Evolutionary conservation across 2,329 filamentous ascomycete species (phyloP).

Genomic region (Dothistroma septosporum): DNA sequence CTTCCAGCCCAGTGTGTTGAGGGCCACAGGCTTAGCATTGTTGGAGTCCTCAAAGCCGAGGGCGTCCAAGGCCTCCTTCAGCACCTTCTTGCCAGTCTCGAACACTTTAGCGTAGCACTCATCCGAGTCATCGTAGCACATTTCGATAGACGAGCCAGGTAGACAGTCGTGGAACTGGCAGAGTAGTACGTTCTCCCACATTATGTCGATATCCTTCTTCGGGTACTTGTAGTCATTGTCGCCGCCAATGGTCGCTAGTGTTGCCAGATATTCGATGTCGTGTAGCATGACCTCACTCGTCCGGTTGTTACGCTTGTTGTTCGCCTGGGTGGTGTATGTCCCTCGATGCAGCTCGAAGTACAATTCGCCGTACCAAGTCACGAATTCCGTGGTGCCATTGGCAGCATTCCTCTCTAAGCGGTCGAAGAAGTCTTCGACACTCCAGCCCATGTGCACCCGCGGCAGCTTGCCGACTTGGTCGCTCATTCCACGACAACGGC

Average conservation of each 20-base stretch:
- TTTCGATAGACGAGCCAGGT: slow-evolving; percentile 90
- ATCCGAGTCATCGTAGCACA: slow-evolving; percentile 96
- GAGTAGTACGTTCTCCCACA: slow-evolving; percentile 89
- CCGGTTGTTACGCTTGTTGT: slow-evolving; percentile 94
- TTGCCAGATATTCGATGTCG: slow-evolving; percentile 83
- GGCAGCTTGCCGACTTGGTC: slow-evolving; percentile 80
- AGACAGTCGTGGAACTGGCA: slow-evolving; percentile 98
- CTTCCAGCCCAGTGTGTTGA: slow-evolving; percentile 87
- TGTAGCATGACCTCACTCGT: slow-evolving; percentile 79
- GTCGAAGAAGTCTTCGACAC: slow-evolving; percentile 92
- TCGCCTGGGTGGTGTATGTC: slow-evolving; percentile 85
- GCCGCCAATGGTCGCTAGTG: slow-evolving; percentile 72
- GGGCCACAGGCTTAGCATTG: slow-evolving; percentile 52
- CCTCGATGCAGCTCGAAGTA: slow-evolving; percentile 97
- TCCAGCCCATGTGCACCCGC: slow-evolving; percentile 80
- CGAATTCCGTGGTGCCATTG: slow-evolving; percentile 62
- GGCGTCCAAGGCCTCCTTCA: slow-evolving; percentile 64
- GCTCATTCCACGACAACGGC: slow-evolving; percentile 84
- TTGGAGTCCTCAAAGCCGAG: slow-evolving; percentile 58
- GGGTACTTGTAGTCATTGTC: slow-evolving; percentile 74
- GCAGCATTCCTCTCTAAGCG: slow-evolving; percentile 71
- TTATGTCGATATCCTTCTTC: slow-evolving; percentile 85
- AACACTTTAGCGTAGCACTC: slow-evolving; percentile 82
- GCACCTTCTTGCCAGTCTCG: slow-evolving; percentile 65
- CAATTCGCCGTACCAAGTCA: slow-evolving; percentile 96